Evolutionary conservation across 192 early-diverging fungal species (phyloP).

Genomic region (Mortierella hygrophila): DNA sequence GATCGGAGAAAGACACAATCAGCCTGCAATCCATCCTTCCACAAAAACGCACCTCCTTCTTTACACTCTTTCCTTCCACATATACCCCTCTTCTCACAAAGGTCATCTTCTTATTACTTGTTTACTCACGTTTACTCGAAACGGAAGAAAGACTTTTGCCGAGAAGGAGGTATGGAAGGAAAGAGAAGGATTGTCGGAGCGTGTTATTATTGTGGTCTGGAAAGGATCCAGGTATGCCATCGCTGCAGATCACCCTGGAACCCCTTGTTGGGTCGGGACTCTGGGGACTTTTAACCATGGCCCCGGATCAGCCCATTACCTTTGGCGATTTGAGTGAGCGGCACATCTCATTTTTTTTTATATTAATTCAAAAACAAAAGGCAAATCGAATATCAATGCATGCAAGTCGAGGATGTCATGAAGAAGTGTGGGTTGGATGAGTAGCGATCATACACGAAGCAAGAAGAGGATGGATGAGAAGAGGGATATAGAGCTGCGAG

Average conservation of each 20-base stretch:
- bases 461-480: not conserved
- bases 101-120: slow-evolving; percentile 10
- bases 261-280: slow-evolving; percentile 24
- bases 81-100: not conserved
- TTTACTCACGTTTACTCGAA: slow-evolving; percentile 8
- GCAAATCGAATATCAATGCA: not conserved
- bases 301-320: slow-evolving; percentile 53
- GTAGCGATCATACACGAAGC: not conserved
- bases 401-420: not conserved
- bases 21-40: slow-evolving; percentile 54
- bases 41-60: not conserved
- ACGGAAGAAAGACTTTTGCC: not conserved
- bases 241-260: slow-evolving; percentile 55
- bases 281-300: slow-evolving; percentile 53
- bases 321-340: slow-evolving; percentile 58
- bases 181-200: not conserved
- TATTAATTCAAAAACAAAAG: slow-evolving; percentile 14
- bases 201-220: slow-evolving; percentile 10
- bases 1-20: slow-evolving; percentile 54
- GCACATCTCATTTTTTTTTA: slow-evolving; percentile 27
- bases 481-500: too few relatives aligned
- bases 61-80: slow-evolving; percentile 9
- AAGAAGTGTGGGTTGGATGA: not conserved
- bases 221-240: slow-evolving; percentile 55
- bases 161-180: not conserved